Conservation (phyloP, 1,284 basidiomycete genomes). For the Marasmius oreades region DNA sequence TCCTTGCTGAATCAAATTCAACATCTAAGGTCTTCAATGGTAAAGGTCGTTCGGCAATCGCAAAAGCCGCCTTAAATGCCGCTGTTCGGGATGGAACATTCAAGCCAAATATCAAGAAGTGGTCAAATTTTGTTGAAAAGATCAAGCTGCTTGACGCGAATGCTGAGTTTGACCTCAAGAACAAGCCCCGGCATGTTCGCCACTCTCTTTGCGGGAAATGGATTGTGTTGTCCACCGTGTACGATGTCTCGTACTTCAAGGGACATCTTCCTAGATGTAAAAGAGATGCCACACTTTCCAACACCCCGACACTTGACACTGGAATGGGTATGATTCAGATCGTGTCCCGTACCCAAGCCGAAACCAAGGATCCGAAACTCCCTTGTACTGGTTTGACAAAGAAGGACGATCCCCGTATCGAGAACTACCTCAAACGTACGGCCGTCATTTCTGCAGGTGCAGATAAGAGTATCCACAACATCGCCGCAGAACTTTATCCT, state of each 20-base stretch:
- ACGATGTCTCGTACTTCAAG: neutral
- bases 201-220: neutral
- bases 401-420: neutral
- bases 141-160: neutral
- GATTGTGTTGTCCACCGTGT: neutral
- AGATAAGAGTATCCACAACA: neutral
- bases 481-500: neutral
- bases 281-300: neutral
- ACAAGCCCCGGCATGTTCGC: neutral
- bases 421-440: neutral
- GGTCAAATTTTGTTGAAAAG: neutral
- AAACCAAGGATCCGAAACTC: neutral
- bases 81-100: neutral
- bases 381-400: neutral
- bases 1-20: no score
- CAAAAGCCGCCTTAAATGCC: neutral
- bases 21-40: neutral
- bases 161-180: neutral
- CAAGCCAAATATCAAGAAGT: neutral
- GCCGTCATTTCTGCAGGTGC: neutral
- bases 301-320: neutral
- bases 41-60: neutral
- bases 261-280: neutral
- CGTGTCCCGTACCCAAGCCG: neutral
- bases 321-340: neutral